Evolutionary conservation across 2,329 filamentous ascomycete species (phyloP).

Genomic region (Ramularia collo-cygni): DNA sequence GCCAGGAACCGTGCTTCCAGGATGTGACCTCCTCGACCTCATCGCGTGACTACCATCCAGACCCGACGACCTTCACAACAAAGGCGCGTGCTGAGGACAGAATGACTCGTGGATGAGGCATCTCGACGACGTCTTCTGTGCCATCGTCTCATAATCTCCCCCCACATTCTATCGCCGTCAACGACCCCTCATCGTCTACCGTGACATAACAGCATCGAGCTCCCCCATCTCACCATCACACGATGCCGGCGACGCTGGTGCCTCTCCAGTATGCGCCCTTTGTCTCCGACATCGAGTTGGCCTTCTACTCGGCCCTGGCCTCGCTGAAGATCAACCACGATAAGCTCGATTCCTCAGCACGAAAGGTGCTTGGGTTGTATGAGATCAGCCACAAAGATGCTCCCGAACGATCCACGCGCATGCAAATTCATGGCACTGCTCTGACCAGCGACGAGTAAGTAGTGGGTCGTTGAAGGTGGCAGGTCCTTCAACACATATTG

Average conservation of each 20-base stretch:
- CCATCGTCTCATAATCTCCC: not conserved
- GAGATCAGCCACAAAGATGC: conserved; percentile 68
- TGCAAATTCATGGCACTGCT: conserved; percentile 85
- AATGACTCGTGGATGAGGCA: too few relatives aligned
- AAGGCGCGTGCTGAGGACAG: too few relatives aligned
- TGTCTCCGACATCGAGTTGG: conserved; percentile 86
- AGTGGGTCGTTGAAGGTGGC: not conserved
- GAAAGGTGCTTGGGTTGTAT: conserved; percentile 80
- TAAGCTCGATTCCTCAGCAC: conserved; percentile 89
- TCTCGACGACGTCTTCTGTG: not conserved
- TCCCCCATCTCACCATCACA: too few relatives aligned
- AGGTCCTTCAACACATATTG: not conserved
- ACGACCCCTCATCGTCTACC: too few relatives aligned
- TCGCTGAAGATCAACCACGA: conserved; percentile 93
- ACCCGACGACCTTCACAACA: too few relatives aligned
- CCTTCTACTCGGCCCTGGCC: conserved; percentile 91
- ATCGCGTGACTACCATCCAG: too few relatives aligned
- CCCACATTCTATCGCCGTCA: too few relatives aligned
- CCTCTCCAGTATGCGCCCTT: conserved; percentile 76
- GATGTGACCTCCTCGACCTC: too few relatives aligned
- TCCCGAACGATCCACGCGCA: conserved; percentile 70
- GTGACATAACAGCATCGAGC: too few relatives aligned
- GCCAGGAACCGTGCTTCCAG: too few relatives aligned
- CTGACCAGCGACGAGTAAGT: conserved; percentile 76
- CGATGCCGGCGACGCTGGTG: conserved; percentile 13